Conservation (phyloP, 2,329 filamentous ascomycete genomes). For the Ophiobolus disseminans region DNA sequence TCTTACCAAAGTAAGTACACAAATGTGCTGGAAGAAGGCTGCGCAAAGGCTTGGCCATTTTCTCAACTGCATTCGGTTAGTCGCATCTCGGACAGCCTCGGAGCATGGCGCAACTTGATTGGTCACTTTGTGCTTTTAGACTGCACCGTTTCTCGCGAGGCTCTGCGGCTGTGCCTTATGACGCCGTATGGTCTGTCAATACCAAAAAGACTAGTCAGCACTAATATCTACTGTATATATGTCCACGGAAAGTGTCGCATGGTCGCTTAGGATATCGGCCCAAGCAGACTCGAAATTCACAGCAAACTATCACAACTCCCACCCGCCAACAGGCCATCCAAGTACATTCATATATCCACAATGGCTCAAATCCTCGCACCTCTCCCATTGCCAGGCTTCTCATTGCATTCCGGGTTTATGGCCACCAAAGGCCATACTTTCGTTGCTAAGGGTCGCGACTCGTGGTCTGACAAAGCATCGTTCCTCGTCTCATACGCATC, state of each 20-base stretch:
- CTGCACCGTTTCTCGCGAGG: not conserved
- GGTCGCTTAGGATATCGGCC: not conserved
- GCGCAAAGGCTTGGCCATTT: slow-evolving; percentile 1
- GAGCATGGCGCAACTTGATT: not conserved
- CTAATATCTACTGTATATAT: too few species aligned
- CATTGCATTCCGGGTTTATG: slow-evolving; percentile 21
- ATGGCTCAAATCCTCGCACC: slow-evolving; percentile 15
- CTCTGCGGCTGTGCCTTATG: not conserved
- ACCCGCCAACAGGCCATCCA: too few species aligned
- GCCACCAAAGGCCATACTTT: slow-evolving; percentile 19
- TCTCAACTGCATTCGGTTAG: not conserved
- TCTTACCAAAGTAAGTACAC: too few species aligned
- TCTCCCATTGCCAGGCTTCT: slow-evolving; percentile 22
- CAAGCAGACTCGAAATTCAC: not conserved
- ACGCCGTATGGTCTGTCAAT: not conserved
- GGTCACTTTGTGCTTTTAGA: not conserved
- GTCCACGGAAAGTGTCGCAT: not conserved
- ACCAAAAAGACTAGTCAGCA: too few species aligned
- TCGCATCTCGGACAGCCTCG: not conserved
- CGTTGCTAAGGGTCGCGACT: slow-evolving; percentile 18
- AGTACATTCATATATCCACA: too few species aligned
- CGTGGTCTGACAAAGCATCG: slow-evolving; percentile 5
- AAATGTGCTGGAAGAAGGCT: not conserved
- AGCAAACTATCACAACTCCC: not conserved
- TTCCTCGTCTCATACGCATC: slow-evolving; percentile 13